These are phyloP conservation scores for Sphaerosporella brunnea DNA, from an alignment of 495 filamentous ascomycete species.

Conservation along the genomic window DNA sequence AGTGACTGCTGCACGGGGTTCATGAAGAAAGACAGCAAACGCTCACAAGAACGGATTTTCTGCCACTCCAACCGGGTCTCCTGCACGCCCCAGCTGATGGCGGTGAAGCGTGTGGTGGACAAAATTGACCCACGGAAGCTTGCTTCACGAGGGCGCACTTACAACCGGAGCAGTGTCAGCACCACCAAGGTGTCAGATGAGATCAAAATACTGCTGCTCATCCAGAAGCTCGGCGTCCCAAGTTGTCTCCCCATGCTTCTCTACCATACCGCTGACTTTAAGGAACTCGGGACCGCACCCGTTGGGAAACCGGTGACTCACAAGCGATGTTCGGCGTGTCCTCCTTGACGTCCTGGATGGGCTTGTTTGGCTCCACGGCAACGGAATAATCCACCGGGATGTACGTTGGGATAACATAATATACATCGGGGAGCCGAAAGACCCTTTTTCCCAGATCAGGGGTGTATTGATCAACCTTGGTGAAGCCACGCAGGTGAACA, in stretches of 20 bases:
- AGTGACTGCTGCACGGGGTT: too few species aligned
- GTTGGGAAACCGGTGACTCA: not conserved
- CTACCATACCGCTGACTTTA: not conserved
- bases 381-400: slow-evolving; percentile 1
- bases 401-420: slow-evolving; percentile 4
- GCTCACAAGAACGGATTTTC: too few species aligned
- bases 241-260: not conserved
- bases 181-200: not conserved
- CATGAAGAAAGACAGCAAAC: too few species aligned
- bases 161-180: not conserved
- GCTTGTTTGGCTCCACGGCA: not conserved
- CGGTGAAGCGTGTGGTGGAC: slow-evolving; percentile 1
- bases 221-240: not conserved
- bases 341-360: not conserved
- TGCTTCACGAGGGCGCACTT: not conserved
- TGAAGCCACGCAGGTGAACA: not conserved
- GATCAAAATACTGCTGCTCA: not conserved
- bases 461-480: not conserved
- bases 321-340: not conserved
- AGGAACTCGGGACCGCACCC: slow-evolving; percentile 1
- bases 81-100: not conserved
- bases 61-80: not conserved
- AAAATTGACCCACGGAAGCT: not conserved
- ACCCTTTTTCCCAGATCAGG: not conserved
- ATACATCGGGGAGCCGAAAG: not conserved